Evolutionary conservation across 2,329 filamentous ascomycete species (phyloP), one percentile per base, ranked within the genome.

Genomic region (Talaromyces verruculosus): DNA sequence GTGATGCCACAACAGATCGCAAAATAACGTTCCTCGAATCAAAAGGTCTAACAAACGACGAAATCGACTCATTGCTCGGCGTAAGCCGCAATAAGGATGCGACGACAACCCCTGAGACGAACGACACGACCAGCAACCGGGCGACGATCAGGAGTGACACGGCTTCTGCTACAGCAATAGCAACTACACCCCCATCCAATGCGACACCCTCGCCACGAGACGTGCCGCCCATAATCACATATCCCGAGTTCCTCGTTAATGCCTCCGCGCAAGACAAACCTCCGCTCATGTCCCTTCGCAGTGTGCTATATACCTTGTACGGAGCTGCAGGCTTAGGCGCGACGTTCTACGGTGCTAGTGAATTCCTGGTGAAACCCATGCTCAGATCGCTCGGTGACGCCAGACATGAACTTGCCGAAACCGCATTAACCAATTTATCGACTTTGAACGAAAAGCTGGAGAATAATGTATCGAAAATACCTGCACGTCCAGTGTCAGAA

Each of bases 21-120:
- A 96, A 96, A 80, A 82, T 85, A 22, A 85, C 86, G 7, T 97
- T 97, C 71, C 80, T 97, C 1, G 84, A 88, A 72, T 87, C 86
- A 61, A 97, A 97, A 76, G 91, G 91, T 3, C 80, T 97, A 7
- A 80, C 79, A 3, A 80, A 85, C 4, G 82, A 84, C 37, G 88
- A 94, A 68, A 91, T 96, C 67, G 81, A 91, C 70, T 80, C 82
- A 60, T 81, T 96, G 7, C 79, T 97, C 68, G 81, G 76, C 35
- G 68, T 76, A 55, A 75, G 76, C 63, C 74, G 72, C 67, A 79
- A 78, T 55, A 60, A 69, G 13, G 73, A 77, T 65, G 66, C 45
- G 13, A 35, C 57, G 17, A 25, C 39, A 64, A 25, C 53, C 41
- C 47, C 65, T 64, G 35, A 67, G 53, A 37, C 69, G 47, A 67